Conservation (phyloP, 2,329 filamentous ascomycete genomes). For the Monosporascus ibericus region DNA sequence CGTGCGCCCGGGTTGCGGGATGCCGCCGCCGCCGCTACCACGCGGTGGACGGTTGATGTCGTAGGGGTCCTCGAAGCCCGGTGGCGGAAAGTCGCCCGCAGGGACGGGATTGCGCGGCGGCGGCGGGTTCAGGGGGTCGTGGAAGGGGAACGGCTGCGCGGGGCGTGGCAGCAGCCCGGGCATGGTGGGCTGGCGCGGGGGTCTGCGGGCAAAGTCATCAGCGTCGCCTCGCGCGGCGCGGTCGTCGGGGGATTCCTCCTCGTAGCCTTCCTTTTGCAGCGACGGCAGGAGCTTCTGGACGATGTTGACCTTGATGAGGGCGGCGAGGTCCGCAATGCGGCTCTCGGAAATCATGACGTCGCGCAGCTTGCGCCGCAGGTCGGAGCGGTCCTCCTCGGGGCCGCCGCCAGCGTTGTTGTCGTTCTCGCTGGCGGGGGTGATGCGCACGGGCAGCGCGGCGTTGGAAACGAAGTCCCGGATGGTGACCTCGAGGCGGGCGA, state of each 20-base stretch:
- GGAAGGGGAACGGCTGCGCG: constrained; percentile 61
- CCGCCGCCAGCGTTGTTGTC: constrained; percentile 5
- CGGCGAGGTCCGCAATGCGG: constrained; percentile 62
- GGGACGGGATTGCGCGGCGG: constrained; percentile 60
- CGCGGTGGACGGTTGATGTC: constrained; percentile 68
- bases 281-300: constrained; percentile 79
- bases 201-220: constrained; percentile 35
- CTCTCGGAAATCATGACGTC: constrained; percentile 68
- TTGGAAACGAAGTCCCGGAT: constrained; percentile 69
- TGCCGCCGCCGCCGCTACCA: constrained; percentile 22
- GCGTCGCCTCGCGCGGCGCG: constrained; percentile 35
- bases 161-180: constrained; percentile 51
- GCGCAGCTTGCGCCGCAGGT: constrained; percentile 42
- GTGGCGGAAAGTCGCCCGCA: constrained; percentile 70
- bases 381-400: constrained; percentile 41
- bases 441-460: constrained; percentile 48
- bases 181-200: constrained; percentile 33
- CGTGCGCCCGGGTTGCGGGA: constrained; percentile 35
- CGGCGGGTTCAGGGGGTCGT: constrained; percentile 58
- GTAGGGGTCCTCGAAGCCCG: constrained; percentile 89
- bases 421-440: constrained; percentile 39
- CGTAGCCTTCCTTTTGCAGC: constrained; percentile 72
- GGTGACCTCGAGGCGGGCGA: constrained; percentile 68
- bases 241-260: constrained; percentile 53
- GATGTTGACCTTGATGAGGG: constrained; percentile 68